Evolutionary conservation across 176 grass and related monocot species (phyloP).

Genomic region (Oryza longistaminata): DNA sequence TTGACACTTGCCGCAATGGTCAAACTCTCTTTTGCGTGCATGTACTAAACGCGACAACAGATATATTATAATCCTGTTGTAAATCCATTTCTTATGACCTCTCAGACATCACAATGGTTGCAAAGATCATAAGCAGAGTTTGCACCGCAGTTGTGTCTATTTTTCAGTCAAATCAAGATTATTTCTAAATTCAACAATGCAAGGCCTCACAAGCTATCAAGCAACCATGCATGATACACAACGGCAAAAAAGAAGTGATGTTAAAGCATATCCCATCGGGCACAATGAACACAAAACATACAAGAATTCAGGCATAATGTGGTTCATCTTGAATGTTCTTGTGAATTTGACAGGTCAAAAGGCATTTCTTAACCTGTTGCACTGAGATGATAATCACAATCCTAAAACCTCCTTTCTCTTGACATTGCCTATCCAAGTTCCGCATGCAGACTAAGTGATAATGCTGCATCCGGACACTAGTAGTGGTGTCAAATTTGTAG

Average conservation of each 20-base stretch:
- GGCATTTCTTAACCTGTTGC: not conserved
- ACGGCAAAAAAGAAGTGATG: not conserved
- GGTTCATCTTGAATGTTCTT: not conserved
- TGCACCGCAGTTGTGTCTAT: not conserved
- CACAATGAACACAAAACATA: not conserved
- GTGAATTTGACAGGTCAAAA: too few relatives aligned
- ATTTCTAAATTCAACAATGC: not conserved
- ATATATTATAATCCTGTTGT: not conserved
- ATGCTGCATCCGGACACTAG: not conserved
- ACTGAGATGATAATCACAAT: not conserved
- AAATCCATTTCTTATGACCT: not conserved
- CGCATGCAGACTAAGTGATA: not conserved
- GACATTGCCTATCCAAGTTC: conserved; percentile 9
- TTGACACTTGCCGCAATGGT: not conserved
- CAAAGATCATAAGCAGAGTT: not conserved
- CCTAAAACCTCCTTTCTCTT: not conserved
- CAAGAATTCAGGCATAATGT: not conserved
- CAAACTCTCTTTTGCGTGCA: not conserved
- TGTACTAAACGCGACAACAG: too few relatives aligned
- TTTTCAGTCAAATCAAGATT: not conserved
- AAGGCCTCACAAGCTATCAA: not conserved
- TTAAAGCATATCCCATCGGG: not conserved
- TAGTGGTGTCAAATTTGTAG: conserved; percentile 1
- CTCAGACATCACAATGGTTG: not conserved
- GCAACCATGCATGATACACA: not conserved